phyloP scores from a whole-genome alignment of 129 eudicot genomes.

The Centella asiatica region DNA sequence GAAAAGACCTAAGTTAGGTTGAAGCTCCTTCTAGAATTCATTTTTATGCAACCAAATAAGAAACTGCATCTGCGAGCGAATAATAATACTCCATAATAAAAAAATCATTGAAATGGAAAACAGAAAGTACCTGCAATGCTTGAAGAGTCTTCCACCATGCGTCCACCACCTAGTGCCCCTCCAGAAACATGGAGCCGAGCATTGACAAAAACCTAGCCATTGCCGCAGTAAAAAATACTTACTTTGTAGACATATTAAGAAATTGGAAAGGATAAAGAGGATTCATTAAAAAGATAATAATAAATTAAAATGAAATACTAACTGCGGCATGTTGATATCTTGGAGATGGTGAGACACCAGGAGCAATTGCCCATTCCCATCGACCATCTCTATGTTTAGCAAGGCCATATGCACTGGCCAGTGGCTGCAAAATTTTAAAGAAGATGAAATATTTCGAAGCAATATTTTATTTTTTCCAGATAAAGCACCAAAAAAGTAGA shows the following conservation, averaged over 20 bases:
- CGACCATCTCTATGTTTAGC: slow-evolving; percentile 98
- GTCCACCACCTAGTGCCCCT: slow-evolving; percentile 99
- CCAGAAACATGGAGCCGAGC: slow-evolving; percentile 99
- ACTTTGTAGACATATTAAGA: not conserved
- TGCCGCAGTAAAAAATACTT: slow-evolving; percentile 2
- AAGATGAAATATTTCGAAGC: too few species aligned
- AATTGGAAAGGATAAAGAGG: not conserved
- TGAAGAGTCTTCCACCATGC: slow-evolving; percentile 99
- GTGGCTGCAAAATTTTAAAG: slow-evolving; percentile 42
- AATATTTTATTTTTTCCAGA: too few species aligned
- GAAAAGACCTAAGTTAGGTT: too few species aligned
- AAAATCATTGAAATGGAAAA: slow-evolving; percentile 1
- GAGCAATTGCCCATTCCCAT: slow-evolving; percentile 99
- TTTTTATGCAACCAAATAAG: not conserved
- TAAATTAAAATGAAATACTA: slow-evolving; percentile 16
- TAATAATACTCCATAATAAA: not conserved
- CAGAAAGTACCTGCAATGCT: slow-evolving; percentile 75
- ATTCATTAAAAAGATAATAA: not conserved
- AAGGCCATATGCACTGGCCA: slow-evolving; percentile 92
- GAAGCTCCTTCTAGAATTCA: too few species aligned
- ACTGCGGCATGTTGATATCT: slow-evolving; percentile 99
- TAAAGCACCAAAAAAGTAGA: not conserved
- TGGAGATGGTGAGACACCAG: slow-evolving; percentile 97
- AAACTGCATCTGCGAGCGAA: not conserved
- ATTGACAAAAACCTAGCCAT: slow-evolving; percentile 84